A percentile compares a stretch with the other conserved stretches of the same genome.
These are phyloP conservation scores for Neurospora sp. DNA, from an alignment of 495 filamentous ascomycete species.

Conservation along the genomic window DNA sequence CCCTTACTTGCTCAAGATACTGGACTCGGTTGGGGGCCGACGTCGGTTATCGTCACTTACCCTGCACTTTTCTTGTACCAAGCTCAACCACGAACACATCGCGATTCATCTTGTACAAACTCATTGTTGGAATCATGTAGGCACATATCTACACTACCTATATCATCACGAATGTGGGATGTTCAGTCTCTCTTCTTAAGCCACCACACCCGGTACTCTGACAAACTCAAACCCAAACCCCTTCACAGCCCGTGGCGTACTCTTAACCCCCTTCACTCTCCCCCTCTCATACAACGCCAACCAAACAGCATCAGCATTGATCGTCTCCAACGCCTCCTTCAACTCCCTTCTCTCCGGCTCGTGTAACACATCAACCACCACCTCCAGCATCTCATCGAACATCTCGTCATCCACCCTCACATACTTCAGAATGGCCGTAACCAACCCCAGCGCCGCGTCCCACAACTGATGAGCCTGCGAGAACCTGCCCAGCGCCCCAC, in stretches of 20 bases:
- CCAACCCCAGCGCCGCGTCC: constrained; percentile 45
- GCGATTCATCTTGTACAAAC: background rate
- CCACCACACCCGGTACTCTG: constrained; percentile 1
- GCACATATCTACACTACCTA: background rate
- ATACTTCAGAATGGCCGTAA: constrained; percentile 43
- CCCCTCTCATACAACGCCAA: constrained; percentile 39
- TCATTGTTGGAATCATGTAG: background rate
- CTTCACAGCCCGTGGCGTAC: constrained; percentile 29
- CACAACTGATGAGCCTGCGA: constrained; percentile 46
- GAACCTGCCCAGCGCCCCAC: constrained; percentile 36
- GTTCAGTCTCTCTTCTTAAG: background rate
- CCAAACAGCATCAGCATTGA: constrained; percentile 69
- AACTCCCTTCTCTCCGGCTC: constrained; percentile 32
- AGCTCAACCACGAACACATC: background rate
- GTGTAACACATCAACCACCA: constrained; percentile 44
- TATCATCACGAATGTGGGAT: no score
- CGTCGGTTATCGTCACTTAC: background rate
- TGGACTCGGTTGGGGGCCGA: background rate
- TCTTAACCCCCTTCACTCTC: constrained; percentile 19
- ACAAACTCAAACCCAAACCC: constrained; percentile 30
- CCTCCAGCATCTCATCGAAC: constrained; percentile 57
- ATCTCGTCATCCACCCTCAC: constrained; percentile 51
- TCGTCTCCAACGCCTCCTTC: constrained; percentile 40
- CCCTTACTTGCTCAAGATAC: background rate
- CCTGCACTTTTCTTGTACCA: background rate